Evolutionary conservation across 495 filamentous ascomycete genomes (phyloP).

Genomic region (Cairneyella variabilis): DNA sequence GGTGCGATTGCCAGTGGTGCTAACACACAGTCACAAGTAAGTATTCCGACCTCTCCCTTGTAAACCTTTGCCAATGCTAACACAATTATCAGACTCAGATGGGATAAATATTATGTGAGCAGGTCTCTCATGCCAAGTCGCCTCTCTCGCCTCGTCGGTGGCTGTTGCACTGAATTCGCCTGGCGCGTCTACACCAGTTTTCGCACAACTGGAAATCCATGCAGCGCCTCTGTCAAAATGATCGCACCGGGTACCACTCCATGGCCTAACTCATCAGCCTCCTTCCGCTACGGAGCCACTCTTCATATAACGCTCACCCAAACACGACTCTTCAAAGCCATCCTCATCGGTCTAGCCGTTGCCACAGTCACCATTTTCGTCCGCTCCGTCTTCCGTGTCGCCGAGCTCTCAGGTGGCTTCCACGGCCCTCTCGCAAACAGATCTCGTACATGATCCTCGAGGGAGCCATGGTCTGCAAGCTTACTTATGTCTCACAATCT

Average conservation of each 20-base stretch:
- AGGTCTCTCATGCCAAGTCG: slow-evolving; percentile 6
- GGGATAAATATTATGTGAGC: slow-evolving; percentile 6
- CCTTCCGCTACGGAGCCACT: slow-evolving; percentile 7
- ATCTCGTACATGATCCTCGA: slow-evolving; percentile 61
- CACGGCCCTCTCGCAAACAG: slow-evolving; percentile 27
- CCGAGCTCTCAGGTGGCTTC: slow-evolving; percentile 33
- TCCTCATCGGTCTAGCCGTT: slow-evolving; percentile 7
- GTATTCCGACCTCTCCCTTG: neutral
- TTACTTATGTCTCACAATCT: slow-evolving; percentile 39
- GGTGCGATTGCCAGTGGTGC: slow-evolving; percentile 47
- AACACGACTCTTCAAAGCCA: slow-evolving; percentile 1
- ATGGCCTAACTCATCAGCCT: slow-evolving; percentile 6
- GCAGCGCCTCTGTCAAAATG: too few relatives aligned
- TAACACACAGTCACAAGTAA: slow-evolving; percentile 8
- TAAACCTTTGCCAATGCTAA: too few relatives aligned
- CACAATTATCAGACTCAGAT: too few relatives aligned
- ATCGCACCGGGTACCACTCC: slow-evolving; percentile 15
- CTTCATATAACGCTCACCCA: slow-evolving; percentile 5
- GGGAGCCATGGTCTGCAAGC: slow-evolving; percentile 56
- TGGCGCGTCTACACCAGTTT: slow-evolving; percentile 11
- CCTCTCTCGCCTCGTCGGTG: slow-evolving; percentile 7
- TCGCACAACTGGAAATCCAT: slow-evolving; percentile 10
- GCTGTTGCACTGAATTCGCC: slow-evolving; percentile 9
- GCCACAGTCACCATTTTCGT: slow-evolving; percentile 31
- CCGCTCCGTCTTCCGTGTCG: slow-evolving; percentile 30